phyloP scores from a whole-genome alignment of 495 filamentous ascomycete genomes.

The Platismatia glauca region DNA sequence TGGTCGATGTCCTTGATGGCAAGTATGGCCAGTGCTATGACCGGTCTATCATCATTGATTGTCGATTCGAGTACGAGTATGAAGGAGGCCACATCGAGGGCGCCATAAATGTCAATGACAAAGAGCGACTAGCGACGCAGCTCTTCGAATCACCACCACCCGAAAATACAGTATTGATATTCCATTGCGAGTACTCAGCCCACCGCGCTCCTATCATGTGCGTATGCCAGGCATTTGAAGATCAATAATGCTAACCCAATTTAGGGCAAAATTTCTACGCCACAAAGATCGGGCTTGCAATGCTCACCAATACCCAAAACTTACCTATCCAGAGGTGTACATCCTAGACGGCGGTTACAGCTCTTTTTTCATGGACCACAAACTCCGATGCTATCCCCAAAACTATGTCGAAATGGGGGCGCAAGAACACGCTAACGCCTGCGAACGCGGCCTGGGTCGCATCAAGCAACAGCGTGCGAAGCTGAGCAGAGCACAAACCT shows the following conservation, averaged over 20 bases:
- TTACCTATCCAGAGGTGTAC: conserved; percentile 92
- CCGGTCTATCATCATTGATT: conserved; percentile 80
- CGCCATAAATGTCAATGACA: conserved; percentile 92
- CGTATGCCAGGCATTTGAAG: conserved; percentile 9
- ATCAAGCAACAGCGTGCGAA: conserved; percentile 70
- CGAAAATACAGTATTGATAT: conserved; percentile 67
- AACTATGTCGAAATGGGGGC: conserved; percentile 94
- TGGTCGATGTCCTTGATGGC: conserved; percentile 79
- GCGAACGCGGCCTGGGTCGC: conserved; percentile 87
- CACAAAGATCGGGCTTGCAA: conserved; percentile 78
- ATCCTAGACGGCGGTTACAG: conserved; percentile 96
- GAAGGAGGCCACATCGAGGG: conserved; percentile 90
- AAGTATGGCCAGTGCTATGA: conserved; percentile 67
- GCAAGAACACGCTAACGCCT: conserved; percentile 79
- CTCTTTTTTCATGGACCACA: conserved; percentile 73
- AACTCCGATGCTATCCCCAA: conserved; percentile 75
- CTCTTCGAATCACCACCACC: conserved; percentile 57
- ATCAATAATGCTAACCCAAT: conserved; percentile 17
- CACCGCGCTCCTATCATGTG: conserved; percentile 94
- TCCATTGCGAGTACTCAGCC: conserved; percentile 98
- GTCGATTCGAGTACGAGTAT: conserved; percentile 98
- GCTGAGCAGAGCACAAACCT: conserved; percentile 82
- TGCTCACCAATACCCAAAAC: conserved; percentile 68
- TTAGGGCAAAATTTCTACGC: conserved; percentile 70
- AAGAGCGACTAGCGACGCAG: conserved; percentile 68